These are phyloP conservation scores for Colletotrichum gigasporum DNA, from an alignment of 2,329 filamentous ascomycete genomes.

Conservation along the genomic window DNA sequence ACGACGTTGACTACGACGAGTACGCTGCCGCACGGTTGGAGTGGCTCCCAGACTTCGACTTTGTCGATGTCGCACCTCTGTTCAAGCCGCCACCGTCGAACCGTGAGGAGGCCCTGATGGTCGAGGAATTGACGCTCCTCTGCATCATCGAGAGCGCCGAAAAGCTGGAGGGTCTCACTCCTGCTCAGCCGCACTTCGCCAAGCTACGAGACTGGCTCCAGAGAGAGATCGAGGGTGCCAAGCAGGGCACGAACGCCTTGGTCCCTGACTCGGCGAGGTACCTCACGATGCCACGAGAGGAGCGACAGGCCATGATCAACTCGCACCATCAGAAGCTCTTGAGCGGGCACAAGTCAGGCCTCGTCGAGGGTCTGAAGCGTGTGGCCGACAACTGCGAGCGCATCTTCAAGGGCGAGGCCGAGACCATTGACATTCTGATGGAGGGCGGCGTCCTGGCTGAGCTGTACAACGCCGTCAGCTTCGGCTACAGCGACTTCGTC, in stretches of 20 bases:
- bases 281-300: too few relatives aligned
- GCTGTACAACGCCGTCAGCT: background rate
- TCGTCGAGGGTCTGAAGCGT: background rate
- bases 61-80: background rate
- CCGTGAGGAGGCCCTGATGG: background rate
- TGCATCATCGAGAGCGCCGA: background rate
- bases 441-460: conserved; percentile 32
- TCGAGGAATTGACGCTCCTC: background rate
- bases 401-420: conserved; percentile 36
- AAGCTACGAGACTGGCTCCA: background rate
- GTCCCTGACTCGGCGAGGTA: too few relatives aligned
- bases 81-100: background rate
- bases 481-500: background rate
- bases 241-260: background rate
- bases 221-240: background rate
- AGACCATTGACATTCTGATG: conserved; percentile 43
- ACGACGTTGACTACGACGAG: too few relatives aligned
- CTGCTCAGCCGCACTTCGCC: too few relatives aligned
- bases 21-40: background rate
- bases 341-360: background rate
- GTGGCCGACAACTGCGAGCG: conserved; percentile 23
- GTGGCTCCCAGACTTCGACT: background rate
- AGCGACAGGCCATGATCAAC: too few relatives aligned
- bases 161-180: background rate
- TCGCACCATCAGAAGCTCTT: too few relatives aligned